These are phyloP conservation scores for Capronia epimyces DNA, from an alignment of 2,329 filamentous ascomycete genomes.

Conservation along the genomic window DNA sequence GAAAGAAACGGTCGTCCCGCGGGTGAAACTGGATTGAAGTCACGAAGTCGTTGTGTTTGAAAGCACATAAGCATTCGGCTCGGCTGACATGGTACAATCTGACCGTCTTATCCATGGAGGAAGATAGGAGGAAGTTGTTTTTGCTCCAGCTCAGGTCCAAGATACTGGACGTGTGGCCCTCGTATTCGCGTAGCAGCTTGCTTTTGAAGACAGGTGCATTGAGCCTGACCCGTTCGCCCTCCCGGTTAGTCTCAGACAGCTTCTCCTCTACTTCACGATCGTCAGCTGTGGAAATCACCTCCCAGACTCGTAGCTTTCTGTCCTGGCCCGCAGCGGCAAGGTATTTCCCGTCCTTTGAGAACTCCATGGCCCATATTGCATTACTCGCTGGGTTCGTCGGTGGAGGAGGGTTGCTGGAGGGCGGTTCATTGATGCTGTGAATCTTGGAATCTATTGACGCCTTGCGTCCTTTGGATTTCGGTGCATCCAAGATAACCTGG, in stretches of 20 bases:
- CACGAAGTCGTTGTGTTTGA: conserved; percentile 91
- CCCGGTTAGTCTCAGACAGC: conserved; percentile 55
- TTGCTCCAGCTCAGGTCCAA: conserved; percentile 94
- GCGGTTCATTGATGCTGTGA: conserved; percentile 24
- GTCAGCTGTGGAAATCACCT: conserved; percentile 74
- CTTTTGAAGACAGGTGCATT: conserved; percentile 86
- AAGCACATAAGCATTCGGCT: conserved; percentile 81
- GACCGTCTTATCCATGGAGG: conserved; percentile 97
- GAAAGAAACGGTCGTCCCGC: conserved; percentile 89
- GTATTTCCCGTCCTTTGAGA: conserved; percentile 86
- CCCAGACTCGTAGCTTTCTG: conserved; percentile 77
- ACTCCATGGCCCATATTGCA: conserved; percentile 87
- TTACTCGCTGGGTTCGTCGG: conserved; percentile 42
- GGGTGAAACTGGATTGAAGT: conserved; percentile 94
- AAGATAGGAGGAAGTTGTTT: conserved; percentile 93
- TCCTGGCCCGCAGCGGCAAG: conserved; percentile 91
- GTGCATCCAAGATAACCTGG: conserved; percentile 71
- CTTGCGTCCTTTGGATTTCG: conserved; percentile 33
- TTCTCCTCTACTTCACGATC: conserved; percentile 70
- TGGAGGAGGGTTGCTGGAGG: conserved; percentile 26
- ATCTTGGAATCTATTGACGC: conserved; percentile 32
- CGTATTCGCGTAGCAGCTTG: conserved; percentile 71
- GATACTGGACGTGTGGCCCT: conserved; percentile 77
- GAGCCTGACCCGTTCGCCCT: conserved; percentile 55
- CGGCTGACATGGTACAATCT: conserved; percentile 86